Evolutionary conservation across 768 basidiomycete genomes (phyloP).

Genomic region (Epithele typhae): DNA sequence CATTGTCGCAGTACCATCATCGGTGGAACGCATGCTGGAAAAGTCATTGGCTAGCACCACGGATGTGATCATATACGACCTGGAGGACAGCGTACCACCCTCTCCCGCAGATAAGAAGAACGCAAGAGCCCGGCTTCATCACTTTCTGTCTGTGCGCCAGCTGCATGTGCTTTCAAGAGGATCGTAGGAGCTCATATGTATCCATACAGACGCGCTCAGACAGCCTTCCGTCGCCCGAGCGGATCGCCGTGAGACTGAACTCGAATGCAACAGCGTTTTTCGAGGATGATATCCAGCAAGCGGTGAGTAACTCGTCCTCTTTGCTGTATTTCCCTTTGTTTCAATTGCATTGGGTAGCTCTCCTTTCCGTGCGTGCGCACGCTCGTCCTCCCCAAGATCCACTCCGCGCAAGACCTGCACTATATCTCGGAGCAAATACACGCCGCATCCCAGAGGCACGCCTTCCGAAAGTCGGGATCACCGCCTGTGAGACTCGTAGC

Average conservation of each 20-base stretch:
- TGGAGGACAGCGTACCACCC: conserved; percentile 83
- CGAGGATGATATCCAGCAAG: conserved; percentile 53
- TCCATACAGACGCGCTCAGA: conserved; percentile 1
- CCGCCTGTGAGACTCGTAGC: conserved; percentile 59
- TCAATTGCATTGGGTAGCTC: conserved; percentile 33
- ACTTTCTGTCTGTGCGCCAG: conserved; percentile 53
- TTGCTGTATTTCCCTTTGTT: background rate
- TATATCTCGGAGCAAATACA: conserved; percentile 48
- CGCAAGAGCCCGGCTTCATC: conserved; percentile 50
- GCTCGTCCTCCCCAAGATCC: conserved; percentile 83
- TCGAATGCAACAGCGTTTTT: conserved; percentile 64
- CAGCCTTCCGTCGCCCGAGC: conserved; percentile 38
- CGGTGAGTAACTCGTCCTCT: conserved; percentile 36
- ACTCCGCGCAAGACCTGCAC: conserved; percentile 63
- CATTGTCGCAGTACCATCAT: conserved; percentile 58
- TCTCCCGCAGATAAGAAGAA: conserved; percentile 48
- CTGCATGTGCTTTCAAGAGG: background rate
- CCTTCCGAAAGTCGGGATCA: conserved; percentile 15
- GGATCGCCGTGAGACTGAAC: conserved; percentile 73
- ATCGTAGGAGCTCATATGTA: background rate
- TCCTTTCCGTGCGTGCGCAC: conserved; percentile 46
- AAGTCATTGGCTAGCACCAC: conserved; percentile 63
- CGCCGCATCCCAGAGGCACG: conserved; percentile 22
- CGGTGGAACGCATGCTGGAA: conserved; percentile 75
- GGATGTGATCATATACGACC: conserved; percentile 81